Conservation (phyloP, 352 stramenopile genomes). For the Peronospora belbahrii region DNA sequence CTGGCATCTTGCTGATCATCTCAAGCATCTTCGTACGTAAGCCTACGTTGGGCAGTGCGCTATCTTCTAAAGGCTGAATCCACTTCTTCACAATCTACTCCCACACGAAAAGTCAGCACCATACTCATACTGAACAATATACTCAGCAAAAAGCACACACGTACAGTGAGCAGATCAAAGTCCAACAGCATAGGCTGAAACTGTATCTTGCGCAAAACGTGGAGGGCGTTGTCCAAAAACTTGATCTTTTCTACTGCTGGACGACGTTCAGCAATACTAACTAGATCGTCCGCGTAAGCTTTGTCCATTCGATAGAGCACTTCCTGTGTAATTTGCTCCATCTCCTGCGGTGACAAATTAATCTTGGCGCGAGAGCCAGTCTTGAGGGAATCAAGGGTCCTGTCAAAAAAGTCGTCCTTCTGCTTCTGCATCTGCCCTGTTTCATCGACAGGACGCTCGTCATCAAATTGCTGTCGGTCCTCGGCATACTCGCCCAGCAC, state of each 20-base stretch:
- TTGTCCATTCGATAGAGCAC: conserved; percentile 88
- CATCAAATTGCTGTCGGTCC: conserved; percentile 69
- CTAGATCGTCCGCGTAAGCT: conserved; percentile 66
- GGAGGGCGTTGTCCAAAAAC: conserved; percentile 63
- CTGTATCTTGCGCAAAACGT: conserved; percentile 72
- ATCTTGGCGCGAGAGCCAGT: conserved; percentile 66
- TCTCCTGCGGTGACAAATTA: conserved; percentile 76
- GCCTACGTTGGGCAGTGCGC: conserved; percentile 72
- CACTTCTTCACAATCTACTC: conserved; percentile 84
- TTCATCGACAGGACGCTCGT: conserved; percentile 66
- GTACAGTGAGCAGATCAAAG: conserved; percentile 78
- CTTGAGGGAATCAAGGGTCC: conserved; percentile 81
- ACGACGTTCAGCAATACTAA: conserved; percentile 44
- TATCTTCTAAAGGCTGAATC: conserved; percentile 80
- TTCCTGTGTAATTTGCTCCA: conserved; percentile 82
- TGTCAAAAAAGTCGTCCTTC: conserved; percentile 75
- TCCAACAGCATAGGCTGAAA: conserved; percentile 84
- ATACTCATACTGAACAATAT: neutral
- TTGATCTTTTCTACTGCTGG: conserved; percentile 84
- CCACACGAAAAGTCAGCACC: neutral
- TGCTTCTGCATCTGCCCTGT: conserved; percentile 13
- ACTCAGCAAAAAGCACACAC: neutral
- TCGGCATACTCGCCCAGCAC: conserved; percentile 77
- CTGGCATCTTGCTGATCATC: conserved; percentile 69
- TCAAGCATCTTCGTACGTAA: conserved; percentile 83